These are phyloP conservation scores for Wallacemonas collosoma DNA, from an alignment of 208 protist species.

Conservation along the genomic window DNA sequence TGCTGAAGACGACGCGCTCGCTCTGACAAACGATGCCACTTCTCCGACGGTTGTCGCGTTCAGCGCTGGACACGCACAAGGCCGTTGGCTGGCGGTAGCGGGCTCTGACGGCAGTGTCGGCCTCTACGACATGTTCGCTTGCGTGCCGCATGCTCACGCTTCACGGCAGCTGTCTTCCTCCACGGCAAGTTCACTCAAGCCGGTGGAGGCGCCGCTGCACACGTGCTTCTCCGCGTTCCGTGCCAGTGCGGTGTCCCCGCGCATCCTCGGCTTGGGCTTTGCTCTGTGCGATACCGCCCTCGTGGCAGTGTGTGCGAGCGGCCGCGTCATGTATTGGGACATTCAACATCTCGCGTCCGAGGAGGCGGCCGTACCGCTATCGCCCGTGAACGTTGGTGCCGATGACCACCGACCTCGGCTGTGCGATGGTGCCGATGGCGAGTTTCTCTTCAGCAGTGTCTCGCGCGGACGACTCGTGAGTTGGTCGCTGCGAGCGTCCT, in stretches of 20 bases:
- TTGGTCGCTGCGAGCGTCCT: not conserved
- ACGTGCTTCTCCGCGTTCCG: constrained; percentile 18
- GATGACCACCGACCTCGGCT: not conserved
- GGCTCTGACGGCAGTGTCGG: constrained; percentile 21
- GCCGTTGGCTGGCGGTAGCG: constrained; percentile 31
- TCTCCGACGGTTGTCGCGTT: not conserved
- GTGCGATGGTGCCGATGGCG: constrained; percentile 4
- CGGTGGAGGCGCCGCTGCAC: constrained; percentile 9
- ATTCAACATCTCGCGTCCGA: not conserved
- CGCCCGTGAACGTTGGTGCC: not conserved
- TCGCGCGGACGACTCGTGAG: not conserved
- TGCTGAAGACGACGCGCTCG: not conserved
- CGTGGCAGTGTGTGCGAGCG: constrained; percentile 14
- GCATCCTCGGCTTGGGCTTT: constrained; percentile 24
- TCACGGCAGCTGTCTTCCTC: constrained; percentile 2
- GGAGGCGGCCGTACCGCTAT: not conserved
- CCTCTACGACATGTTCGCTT: constrained; percentile 24
- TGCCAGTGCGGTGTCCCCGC: not conserved
- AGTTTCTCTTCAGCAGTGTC: constrained; percentile 6
- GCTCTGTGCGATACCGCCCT: constrained; percentile 12
- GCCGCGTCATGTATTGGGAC: constrained; percentile 23
- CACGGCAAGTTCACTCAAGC: not conserved
- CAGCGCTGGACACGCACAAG: not conserved
- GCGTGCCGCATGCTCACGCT: constrained; percentile 18
- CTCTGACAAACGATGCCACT: not conserved